Evolutionary conservation across 495 filamentous ascomycete species (phyloP).

Genomic region (Podospora conica): DNA sequence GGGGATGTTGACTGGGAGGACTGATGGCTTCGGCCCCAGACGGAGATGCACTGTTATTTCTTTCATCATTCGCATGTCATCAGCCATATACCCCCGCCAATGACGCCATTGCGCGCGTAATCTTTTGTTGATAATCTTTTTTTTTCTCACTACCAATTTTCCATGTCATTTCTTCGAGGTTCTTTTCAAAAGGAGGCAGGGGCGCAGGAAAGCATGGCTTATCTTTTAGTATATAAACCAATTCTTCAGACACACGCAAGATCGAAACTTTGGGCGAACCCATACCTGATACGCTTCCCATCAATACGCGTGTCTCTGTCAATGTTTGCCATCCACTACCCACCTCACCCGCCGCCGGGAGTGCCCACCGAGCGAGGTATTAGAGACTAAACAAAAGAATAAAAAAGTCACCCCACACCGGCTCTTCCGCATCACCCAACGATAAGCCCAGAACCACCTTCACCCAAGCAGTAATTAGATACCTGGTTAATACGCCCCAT

Average conservation of each 20-base stretch:
- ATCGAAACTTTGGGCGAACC: background rate
- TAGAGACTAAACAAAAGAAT: background rate
- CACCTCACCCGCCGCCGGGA: background rate
- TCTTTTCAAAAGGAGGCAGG: background rate
- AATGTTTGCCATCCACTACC: background rate
- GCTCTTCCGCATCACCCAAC: background rate
- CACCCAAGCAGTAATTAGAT: background rate
- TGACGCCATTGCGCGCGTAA: background rate
- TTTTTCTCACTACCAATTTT: background rate
- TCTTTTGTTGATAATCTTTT: background rate
- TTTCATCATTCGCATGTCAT: background rate
- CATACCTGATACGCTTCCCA: background rate
- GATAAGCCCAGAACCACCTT: background rate
- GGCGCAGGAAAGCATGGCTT: background rate
- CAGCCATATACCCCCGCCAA: background rate
- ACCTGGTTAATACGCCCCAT: no score
- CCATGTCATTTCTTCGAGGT: background rate
- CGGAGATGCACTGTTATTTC: background rate
- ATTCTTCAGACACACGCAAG: background rate
- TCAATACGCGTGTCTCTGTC: no score
- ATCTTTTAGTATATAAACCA: background rate
- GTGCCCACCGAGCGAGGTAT: background rate
- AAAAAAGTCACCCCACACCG: background rate
- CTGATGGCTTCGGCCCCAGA: background rate
- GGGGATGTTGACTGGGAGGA: constrained; percentile 26